phyloP scores from a whole-genome alignment of 148 eudicot species.

The Camellia sinensis region DNA sequence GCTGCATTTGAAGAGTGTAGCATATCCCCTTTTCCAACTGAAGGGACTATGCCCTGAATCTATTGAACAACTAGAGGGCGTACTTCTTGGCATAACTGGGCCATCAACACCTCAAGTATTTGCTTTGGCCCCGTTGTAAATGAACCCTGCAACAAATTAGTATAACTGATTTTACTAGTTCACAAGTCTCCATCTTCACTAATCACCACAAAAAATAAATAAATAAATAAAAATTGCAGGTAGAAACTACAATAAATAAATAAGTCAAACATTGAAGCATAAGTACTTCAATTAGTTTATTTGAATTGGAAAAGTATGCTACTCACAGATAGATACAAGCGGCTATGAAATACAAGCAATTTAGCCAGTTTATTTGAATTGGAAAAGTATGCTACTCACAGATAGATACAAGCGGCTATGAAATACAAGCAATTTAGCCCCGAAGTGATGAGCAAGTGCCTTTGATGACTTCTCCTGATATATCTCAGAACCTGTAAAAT shows the following conservation, averaged over 20 bases:
- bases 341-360: background rate
- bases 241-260: background rate
- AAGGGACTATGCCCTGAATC: background rate
- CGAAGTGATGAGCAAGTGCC: slow-evolving; percentile 8
- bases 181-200: background rate
- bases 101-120: background rate
- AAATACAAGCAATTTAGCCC: slow-evolving; percentile 8
- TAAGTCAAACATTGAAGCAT: background rate
- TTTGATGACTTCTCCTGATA: slow-evolving; percentile 10
- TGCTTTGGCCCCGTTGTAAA: background rate
- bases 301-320: background rate
- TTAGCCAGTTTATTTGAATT: too few relatives aligned
- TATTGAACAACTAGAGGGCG: background rate
- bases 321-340: slow-evolving; percentile 1
- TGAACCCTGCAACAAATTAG: background rate
- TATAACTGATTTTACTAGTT: background rate
- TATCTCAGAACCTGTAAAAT: slow-evolving; percentile 6
- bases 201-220: background rate
- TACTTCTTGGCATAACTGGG: background rate
- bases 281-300: background rate
- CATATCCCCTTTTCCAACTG: too few relatives aligned
- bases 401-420: background rate
- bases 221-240: background rate
- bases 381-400: slow-evolving; percentile 3
- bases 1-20: too few relatives aligned